Percentiles rank a stretch among this genome's conserved stretches.
Evolutionary conservation across 2,329 filamentous ascomycete genomes (phyloP).

Genomic region (Tothia fuscella): DNA sequence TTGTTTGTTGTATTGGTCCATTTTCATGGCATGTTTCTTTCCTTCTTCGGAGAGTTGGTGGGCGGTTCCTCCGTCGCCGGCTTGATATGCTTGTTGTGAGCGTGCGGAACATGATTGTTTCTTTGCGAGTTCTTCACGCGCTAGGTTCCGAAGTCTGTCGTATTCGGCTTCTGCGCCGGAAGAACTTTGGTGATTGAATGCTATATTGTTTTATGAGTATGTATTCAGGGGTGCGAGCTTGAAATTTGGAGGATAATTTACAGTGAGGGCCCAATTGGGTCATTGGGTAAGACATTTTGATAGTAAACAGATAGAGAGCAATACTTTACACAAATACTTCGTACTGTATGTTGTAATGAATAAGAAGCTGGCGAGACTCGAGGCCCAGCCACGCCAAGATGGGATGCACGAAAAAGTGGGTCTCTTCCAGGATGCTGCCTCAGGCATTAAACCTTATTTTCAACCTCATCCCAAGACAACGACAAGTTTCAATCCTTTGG

Average conservation of each 20-base stretch:
- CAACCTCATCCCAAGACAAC: too few species aligned
- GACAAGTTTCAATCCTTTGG: too few species aligned
- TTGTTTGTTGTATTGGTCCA: slow-evolving; percentile 82
- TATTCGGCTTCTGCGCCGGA: slow-evolving; percentile 71
- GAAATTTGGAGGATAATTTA: slow-evolving; percentile 10
- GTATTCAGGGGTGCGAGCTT: neutral
- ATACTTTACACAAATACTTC: neutral
- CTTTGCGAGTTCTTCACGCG: slow-evolving; percentile 68
- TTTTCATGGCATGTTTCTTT: slow-evolving; percentile 70
- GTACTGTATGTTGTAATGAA: too few species aligned
- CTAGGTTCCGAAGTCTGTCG: slow-evolving; percentile 75
- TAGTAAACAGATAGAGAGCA: too few species aligned
- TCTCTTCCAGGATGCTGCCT: too few species aligned
- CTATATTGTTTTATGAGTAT: slow-evolving; percentile 30
- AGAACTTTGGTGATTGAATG: slow-evolving; percentile 62
- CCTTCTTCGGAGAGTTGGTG: slow-evolving; percentile 76
- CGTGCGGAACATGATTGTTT: slow-evolving; percentile 63
- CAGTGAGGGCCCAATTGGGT: slow-evolving; percentile 12
- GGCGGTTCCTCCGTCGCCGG: slow-evolving; percentile 71
- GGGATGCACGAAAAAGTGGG: too few species aligned
- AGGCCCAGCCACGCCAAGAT: too few species aligned
- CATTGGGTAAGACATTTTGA: slow-evolving; percentile 5
- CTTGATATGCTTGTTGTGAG: slow-evolving; percentile 62
- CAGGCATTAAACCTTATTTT: too few species aligned
- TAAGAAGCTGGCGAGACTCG: too few species aligned